Evolutionary conservation across 2,329 filamentous ascomycete genomes (phyloP).

Genomic region (Aspergillus intermedius): DNA sequence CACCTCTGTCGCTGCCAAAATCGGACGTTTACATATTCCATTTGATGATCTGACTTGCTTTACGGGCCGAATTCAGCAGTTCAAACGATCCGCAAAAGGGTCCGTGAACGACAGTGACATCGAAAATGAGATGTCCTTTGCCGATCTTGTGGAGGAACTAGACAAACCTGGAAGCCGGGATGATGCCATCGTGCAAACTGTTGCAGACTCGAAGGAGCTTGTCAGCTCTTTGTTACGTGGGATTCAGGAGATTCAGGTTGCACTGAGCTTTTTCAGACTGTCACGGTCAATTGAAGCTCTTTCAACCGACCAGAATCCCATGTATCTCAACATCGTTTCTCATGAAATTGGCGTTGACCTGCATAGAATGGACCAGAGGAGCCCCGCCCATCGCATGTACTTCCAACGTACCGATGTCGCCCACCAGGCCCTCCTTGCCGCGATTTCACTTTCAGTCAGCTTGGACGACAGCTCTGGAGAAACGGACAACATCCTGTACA

Average conservation of each 20-base stretch:
- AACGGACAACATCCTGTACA: conserved; percentile 79
- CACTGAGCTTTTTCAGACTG: conserved; percentile 81
- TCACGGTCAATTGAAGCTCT: conserved; percentile 70
- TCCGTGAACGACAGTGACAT: conserved; percentile 36
- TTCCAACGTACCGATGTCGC: conserved; percentile 89
- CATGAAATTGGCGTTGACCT: conserved; percentile 94
- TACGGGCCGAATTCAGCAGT: conserved; percentile 26
- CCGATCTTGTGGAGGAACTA: conserved; percentile 67
- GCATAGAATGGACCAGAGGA: conserved; percentile 83
- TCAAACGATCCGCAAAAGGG: conserved; percentile 29
- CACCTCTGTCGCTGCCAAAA: conserved; percentile 80
- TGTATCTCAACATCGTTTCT: conserved; percentile 82
- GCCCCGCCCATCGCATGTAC: conserved; percentile 96
- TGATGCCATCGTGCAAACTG: conserved; percentile 68
- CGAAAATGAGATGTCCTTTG: conserved; percentile 57
- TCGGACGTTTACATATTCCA: conserved; percentile 83
- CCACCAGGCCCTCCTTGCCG: conserved; percentile 87
- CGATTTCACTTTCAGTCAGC: conserved; percentile 84
- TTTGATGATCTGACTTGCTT: conserved; percentile 70
- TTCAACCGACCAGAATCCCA: conserved; percentile 60
- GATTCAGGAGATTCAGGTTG: conserved; percentile 94
- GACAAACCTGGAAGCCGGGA: conserved; percentile 60
- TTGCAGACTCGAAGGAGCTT: conserved; percentile 90
- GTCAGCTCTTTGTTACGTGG: conserved; percentile 82
- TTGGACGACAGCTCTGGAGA: conserved; percentile 84